These are phyloP conservation scores for Botrytis elliptica DNA, from an alignment of 2,329 filamentous ascomycete genomes.

Conservation along the genomic window DNA sequence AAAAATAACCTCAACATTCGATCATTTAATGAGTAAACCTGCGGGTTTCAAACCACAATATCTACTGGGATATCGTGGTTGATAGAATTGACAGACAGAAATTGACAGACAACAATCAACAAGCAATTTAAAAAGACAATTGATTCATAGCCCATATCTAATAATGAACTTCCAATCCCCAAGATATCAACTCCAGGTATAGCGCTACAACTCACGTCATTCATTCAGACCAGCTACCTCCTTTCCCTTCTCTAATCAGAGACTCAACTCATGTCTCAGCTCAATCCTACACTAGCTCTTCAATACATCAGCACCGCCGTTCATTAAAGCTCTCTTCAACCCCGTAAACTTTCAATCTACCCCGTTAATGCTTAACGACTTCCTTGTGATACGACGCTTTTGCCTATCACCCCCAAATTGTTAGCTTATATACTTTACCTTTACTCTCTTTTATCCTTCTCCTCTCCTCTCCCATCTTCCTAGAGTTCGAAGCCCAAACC, in stretches of 20 bases:
- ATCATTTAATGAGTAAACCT: background rate
- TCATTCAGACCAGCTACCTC: background rate
- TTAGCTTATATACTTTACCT: background rate
- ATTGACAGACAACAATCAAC: background rate
- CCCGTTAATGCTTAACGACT: background rate
- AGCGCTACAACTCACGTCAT: background rate
- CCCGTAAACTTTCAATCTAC: background rate
- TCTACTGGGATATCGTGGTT: background rate
- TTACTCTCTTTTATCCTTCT: no score
- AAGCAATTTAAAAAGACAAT: background rate
- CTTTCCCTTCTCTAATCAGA: background rate
- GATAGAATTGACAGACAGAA: no score
- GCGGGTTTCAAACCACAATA: background rate
- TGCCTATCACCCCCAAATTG: background rate
- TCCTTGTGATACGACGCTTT: constrained; percentile 1
- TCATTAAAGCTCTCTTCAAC: background rate
- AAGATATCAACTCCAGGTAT: background rate
- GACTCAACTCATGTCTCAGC: background rate
- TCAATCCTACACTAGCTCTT: background rate
- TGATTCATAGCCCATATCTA: rapidly evolving
- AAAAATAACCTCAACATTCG: background rate
- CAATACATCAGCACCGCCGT: background rate
- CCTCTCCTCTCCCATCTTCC: background rate
- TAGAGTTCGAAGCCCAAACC: background rate
- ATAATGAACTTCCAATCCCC: background rate